These are phyloP conservation scores for Aureobasidium uvarum DNA, from an alignment of 2,329 filamentous ascomycete genomes.

Conservation along the genomic window DNA sequence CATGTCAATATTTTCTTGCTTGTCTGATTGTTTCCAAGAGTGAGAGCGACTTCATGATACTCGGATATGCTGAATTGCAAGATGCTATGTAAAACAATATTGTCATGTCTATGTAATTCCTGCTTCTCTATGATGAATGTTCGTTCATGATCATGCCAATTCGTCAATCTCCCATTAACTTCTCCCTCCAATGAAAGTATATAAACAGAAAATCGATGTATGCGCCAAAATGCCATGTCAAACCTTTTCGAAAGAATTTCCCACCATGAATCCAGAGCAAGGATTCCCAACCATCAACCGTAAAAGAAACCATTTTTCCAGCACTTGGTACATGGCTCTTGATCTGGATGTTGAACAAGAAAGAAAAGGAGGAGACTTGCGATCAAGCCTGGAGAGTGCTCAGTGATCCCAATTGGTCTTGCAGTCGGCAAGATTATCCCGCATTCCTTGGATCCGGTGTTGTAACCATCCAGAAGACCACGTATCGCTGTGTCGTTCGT, in stretches of 20 bases:
- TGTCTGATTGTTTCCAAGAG: neutral
- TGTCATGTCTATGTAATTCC: constrained; percentile 2
- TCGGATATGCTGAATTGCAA: neutral
- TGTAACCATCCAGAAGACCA: constrained; percentile 39
- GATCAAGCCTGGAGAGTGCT: neutral
- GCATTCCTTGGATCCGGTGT: constrained; percentile 32
- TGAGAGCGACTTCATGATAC: neutral
- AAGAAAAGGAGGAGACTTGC: neutral
- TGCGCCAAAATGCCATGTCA: neutral
- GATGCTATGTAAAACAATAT: neutral
- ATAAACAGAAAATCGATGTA: neutral
- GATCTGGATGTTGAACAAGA: neutral
- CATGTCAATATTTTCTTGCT: neutral
- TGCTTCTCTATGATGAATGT: neutral
- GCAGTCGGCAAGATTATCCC: constrained; percentile 32
- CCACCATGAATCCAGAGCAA: neutral
- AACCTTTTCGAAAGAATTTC: neutral
- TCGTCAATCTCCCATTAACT: neutral
- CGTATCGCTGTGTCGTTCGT: constrained; percentile 34
- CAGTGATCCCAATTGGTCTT: constrained; percentile 31
- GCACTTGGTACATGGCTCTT: constrained; percentile 23
- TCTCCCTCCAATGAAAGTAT: neutral
- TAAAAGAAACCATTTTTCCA: constrained; percentile 18
- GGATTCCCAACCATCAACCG: neutral
- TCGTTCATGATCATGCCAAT: neutral